Evolutionary conservation across 305 asterid genomes (phyloP).

Genomic region (Vinca major): DNA sequence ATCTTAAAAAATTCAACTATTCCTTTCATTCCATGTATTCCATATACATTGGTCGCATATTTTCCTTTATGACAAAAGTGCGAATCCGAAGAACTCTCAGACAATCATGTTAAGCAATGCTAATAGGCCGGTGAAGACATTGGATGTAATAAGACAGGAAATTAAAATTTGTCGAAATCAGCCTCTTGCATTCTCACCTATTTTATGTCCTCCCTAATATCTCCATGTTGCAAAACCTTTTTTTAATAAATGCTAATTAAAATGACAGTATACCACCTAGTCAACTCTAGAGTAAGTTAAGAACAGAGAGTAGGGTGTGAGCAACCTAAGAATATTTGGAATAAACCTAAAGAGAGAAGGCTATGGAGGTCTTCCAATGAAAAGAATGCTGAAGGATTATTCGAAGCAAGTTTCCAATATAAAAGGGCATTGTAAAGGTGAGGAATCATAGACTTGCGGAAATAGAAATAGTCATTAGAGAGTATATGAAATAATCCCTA

Average conservation of each 20-base stretch:
- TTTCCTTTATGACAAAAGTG: no score
- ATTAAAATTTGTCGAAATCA: neutral
- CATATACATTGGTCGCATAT: no score
- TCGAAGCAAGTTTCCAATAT: neutral
- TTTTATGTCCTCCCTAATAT: neutral
- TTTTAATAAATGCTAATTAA: neutral
- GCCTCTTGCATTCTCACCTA: neutral
- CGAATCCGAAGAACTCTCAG: neutral
- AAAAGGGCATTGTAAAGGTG: no score
- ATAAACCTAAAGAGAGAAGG: neutral
- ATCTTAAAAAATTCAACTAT: no score
- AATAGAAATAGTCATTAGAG: no score
- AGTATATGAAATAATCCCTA: no score
- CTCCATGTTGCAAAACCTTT: neutral
- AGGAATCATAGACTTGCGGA: no score
- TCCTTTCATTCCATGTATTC: no score
- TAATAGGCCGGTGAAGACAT: neutral
- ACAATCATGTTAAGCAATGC: neutral
- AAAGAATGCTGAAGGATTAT: neutral
- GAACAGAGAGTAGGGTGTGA: neutral
- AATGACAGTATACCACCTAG: neutral
- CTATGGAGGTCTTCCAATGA: neutral
- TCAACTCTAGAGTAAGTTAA: neutral
- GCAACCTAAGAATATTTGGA: neutral
- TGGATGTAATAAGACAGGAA: neutral